Conservation (phyloP, 2,329 filamentous ascomycete genomes). For the Aspergillus tanneri region DNA sequence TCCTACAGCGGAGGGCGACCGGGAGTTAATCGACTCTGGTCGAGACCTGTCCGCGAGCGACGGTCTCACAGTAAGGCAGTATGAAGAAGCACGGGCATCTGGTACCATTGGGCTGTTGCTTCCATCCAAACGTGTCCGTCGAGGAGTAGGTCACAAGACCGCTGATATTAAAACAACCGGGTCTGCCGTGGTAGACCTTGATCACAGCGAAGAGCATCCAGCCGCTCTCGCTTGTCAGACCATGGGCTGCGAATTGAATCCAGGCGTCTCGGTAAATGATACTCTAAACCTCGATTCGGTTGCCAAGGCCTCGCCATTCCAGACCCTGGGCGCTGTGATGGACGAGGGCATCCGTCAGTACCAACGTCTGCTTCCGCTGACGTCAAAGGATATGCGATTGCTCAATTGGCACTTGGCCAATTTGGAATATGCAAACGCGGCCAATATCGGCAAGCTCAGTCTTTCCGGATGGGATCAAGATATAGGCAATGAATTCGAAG, state of each 20-base stretch:
- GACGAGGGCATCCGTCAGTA: slow-evolving; percentile 91
- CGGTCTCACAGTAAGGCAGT: slow-evolving; percentile 67
- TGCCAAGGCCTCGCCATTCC: slow-evolving; percentile 59
- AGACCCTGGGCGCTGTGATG: slow-evolving; percentile 86
- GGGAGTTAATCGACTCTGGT: slow-evolving; percentile 75
- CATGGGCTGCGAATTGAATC: slow-evolving; percentile 79
- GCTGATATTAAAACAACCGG: slow-evolving; percentile 49
- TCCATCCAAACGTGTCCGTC: slow-evolving; percentile 44
- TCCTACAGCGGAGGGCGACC: slow-evolving; percentile 77
- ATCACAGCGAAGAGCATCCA: slow-evolving; percentile 66
- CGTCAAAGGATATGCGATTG: slow-evolving; percentile 80
- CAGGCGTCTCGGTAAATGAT: slow-evolving; percentile 60
- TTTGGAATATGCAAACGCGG: slow-evolving; percentile 94
- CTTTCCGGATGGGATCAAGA: slow-evolving; percentile 95
- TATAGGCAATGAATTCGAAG: slow-evolving; percentile 95
- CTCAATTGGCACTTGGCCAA: slow-evolving; percentile 99
- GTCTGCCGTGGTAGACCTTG: slow-evolving; percentile 58
- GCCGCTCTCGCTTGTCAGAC: slow-evolving; percentile 73
- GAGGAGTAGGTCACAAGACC: slow-evolving; percentile 49
- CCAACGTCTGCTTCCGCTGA: slow-evolving; percentile 75
- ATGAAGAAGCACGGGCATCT: slow-evolving; percentile 67
- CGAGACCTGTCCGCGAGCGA: slow-evolving; percentile 73
- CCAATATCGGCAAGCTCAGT: slow-evolving; percentile 81
- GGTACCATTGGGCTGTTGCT: slow-evolving; percentile 50
- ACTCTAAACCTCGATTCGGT: slow-evolving; percentile 70